Evolutionary conservation across 495 filamentous ascomycete genomes (phyloP).

Genomic region (Xylaria venustula): DNA sequence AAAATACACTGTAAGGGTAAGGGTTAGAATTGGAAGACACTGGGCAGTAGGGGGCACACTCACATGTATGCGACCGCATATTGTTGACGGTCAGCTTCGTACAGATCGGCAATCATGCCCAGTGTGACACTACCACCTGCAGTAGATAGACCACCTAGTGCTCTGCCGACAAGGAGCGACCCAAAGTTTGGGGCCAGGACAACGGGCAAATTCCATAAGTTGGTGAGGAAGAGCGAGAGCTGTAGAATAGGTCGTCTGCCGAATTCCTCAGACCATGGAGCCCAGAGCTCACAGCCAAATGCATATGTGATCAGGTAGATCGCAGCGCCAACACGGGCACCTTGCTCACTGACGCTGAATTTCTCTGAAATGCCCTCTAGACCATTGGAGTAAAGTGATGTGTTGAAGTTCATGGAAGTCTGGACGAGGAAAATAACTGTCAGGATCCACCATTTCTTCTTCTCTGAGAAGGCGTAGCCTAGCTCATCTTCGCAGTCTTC

Average conservation of each 20-base stretch:
- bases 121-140: slow-evolving; percentile 80
- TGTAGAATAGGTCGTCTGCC: slow-evolving; percentile 74
- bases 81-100: slow-evolving; percentile 70
- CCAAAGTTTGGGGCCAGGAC: slow-evolving; percentile 69
- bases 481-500: slow-evolving; percentile 65
- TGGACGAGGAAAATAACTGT: slow-evolving; percentile 74
- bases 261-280: slow-evolving; percentile 77
- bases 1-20: slow-evolving; percentile 56
- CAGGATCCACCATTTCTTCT: slow-evolving; percentile 76
- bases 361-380: slow-evolving; percentile 58
- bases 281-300: slow-evolving; percentile 82
- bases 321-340: slow-evolving; percentile 64
- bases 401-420: slow-evolving; percentile 86
- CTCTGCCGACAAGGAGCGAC: slow-evolving; percentile 63
- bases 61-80: slow-evolving; percentile 65
- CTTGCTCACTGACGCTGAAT: slow-evolving; percentile 64
- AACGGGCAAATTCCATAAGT: slow-evolving; percentile 74
- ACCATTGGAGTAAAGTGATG: slow-evolving; percentile 68
- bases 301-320: slow-evolving; percentile 74
- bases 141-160: slow-evolving; percentile 68
- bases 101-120: slow-evolving; percentile 82
- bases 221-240: slow-evolving; percentile 67
- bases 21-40: background rate
- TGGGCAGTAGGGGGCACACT: slow-evolving; percentile 1
- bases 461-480: slow-evolving; percentile 59